These are phyloP conservation scores for Acer campestre DNA, from an alignment of 345 rosid species.

Conservation along the genomic window DNA sequence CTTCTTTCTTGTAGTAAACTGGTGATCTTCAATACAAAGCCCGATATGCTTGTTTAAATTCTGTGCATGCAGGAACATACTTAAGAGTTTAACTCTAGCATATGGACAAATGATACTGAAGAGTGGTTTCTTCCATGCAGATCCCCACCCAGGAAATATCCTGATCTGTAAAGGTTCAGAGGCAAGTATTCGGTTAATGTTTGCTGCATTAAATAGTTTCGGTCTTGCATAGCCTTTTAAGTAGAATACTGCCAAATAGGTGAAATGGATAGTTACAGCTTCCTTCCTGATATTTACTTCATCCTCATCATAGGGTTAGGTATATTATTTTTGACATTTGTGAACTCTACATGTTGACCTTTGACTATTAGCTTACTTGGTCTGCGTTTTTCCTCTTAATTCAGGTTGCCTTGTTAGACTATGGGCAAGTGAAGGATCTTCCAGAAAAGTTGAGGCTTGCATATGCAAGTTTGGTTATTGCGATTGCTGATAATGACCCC, in stretches of 20 bases:
- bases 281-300: neutral
- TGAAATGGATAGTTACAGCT: neutral
- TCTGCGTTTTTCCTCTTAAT: constrained; percentile 24
- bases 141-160: constrained; percentile 98
- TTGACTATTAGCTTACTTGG: constrained; percentile 20
- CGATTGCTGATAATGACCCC: constrained; percentile 76
- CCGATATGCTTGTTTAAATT: constrained; percentile 15
- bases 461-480: constrained; percentile 84
- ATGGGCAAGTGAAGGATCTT: constrained; percentile 98
- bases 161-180: constrained; percentile 85
- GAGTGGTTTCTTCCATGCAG: constrained; percentile 97
- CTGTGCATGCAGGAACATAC: constrained; percentile 67
- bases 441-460: constrained; percentile 81
- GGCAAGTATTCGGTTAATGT: constrained; percentile 50
- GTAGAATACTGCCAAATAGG: neutral
- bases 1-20: constrained; percentile 1
- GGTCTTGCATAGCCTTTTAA: neutral
- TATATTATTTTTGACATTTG: neutral
- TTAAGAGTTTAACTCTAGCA: constrained; percentile 74
- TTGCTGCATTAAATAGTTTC: constrained; percentile 8
- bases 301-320: neutral
- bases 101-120: constrained; percentile 97
- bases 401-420: constrained; percentile 92
- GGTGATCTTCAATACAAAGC: constrained; percentile 4
- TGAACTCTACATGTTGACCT: constrained; percentile 2